phyloP scores from a whole-genome alignment of 495 filamentous ascomycete genomes.

The Amphirosellinia nigrospora region DNA sequence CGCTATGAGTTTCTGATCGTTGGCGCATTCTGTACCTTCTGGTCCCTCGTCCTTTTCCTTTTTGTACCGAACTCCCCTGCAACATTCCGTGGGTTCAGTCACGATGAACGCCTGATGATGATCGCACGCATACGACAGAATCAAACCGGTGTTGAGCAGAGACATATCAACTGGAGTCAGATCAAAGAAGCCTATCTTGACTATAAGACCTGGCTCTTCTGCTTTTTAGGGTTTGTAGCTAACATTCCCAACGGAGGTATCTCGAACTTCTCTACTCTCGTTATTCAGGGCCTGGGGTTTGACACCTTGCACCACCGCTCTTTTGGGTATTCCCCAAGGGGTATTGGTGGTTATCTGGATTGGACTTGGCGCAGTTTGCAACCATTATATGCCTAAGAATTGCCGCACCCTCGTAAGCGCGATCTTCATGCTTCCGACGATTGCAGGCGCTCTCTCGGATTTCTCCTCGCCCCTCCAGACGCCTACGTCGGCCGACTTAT shows the following conservation, averaged over 20 bases:
- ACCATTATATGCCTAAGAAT: constrained; percentile 29
- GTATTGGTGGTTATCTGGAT: constrained; percentile 37
- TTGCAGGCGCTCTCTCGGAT: background rate
- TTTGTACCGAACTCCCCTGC: too few relatives aligned
- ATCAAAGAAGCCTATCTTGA: too few relatives aligned
- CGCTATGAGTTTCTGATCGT: constrained; percentile 47
- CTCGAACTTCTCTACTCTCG: constrained; percentile 29
- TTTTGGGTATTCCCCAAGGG: constrained; percentile 48
- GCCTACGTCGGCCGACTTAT: constrained; percentile 31
- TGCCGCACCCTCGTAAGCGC: constrained; percentile 22
- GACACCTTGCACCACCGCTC: constrained; percentile 46
- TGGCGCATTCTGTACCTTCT: constrained; percentile 52
- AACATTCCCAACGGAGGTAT: constrained; percentile 22
- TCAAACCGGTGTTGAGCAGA: too few relatives aligned
- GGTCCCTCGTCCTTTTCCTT: too few relatives aligned
- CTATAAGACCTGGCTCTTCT: too few relatives aligned
- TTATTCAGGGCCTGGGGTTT: constrained; percentile 33
- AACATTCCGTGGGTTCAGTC: too few relatives aligned
- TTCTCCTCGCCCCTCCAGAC: background rate
- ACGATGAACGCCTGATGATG: too few relatives aligned
- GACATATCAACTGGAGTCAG: too few relatives aligned
- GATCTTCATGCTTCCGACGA: constrained; percentile 34
- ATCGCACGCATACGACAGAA: too few relatives aligned
- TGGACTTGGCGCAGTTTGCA: constrained; percentile 33
- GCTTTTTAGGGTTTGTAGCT: too few relatives aligned